Evolutionary conservation across 208 protist species (phyloP).

Genomic region (Crithidia brevicula): DNA sequence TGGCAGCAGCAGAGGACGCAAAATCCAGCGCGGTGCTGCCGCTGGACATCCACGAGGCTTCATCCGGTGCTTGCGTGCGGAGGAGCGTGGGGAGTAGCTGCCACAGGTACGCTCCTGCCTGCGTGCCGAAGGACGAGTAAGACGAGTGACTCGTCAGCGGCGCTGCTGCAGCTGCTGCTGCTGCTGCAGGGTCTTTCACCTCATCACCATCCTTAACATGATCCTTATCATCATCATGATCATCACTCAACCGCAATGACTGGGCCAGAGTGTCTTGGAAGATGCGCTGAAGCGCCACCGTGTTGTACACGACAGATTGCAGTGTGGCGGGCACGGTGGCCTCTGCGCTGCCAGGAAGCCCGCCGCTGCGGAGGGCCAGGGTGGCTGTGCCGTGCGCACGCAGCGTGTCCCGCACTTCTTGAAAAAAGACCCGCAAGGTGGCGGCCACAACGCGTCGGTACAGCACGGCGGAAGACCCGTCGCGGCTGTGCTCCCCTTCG

Average conservation of each 20-base stretch:
- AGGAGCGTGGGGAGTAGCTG: slow-evolving; percentile 28
- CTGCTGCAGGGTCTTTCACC: too few relatives aligned
- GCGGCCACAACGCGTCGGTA: slow-evolving; percentile 17
- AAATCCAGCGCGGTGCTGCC: neutral
- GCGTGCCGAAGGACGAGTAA: too few relatives aligned
- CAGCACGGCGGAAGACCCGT: slow-evolving; percentile 4
- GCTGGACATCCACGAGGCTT: slow-evolving; percentile 22
- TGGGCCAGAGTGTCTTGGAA: neutral
- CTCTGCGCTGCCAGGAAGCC: neutral
- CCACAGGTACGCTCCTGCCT: slow-evolving; percentile 14
- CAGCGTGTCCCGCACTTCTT: slow-evolving; percentile 14
- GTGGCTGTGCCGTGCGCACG: slow-evolving; percentile 12
- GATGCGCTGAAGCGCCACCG: slow-evolving; percentile 7
- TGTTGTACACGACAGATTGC: slow-evolving; percentile 20
- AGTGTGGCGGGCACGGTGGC: slow-evolving; percentile 1
- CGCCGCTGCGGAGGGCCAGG: slow-evolving; percentile 20
- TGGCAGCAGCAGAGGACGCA: neutral
- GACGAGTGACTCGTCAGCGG: too few relatives aligned
- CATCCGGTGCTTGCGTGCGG: slow-evolving; percentile 25
- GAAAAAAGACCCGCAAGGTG: slow-evolving; percentile 10
- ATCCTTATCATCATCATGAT: too few relatives aligned
- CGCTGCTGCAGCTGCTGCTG: neutral
- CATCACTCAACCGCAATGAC: too few relatives aligned
- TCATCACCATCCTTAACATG: too few relatives aligned
- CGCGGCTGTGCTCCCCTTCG: neutral